Percentiles rank a stretch among this genome's conserved stretches.
phyloP scores from a whole-genome alignment of 768 basidiomycete genomes.

The Chalciporus pseudorubinellus region DNA sequence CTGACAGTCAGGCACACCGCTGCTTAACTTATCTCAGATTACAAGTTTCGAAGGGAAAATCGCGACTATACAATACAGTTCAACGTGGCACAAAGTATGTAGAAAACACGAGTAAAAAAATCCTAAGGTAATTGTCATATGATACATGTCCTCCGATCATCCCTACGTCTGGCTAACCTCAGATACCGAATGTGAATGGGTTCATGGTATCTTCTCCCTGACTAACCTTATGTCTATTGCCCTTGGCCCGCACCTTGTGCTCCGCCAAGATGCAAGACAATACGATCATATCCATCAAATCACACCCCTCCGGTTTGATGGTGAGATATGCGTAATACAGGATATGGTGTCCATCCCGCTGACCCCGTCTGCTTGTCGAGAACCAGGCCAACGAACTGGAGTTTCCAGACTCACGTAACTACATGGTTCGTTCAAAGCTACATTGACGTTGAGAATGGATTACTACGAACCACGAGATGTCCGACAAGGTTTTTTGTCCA shows the following conservation, averaged over 20 bases:
- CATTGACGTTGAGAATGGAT: not conserved
- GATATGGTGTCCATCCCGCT: not conserved
- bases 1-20: no score
- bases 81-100: no score
- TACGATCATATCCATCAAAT: constrained; percentile 16
- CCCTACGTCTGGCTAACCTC: no score
- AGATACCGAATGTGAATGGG: no score
- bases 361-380: not conserved
- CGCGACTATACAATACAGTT: not conserved
- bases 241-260: constrained; percentile 4
- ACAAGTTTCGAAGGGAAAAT: no score
- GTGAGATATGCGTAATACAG: constrained; percentile 4
- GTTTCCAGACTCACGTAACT: constrained; percentile 11
- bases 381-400: constrained; percentile 12
- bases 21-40: no score
- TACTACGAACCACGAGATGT: constrained; percentile 16
- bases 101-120: no score
- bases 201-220: not conserved
- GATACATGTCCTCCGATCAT: no score
- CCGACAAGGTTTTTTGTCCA: constrained; percentile 3
- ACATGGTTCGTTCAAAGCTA: not conserved
- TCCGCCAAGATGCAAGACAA: constrained; percentile 20
- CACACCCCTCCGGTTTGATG: constrained; percentile 12
- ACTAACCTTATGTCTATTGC: not conserved
- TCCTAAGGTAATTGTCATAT: no score